These are phyloP conservation scores for Omphalotus olearius DNA, from an alignment of 1,284 basidiomycete genomes.

Conservation along the genomic window DNA sequence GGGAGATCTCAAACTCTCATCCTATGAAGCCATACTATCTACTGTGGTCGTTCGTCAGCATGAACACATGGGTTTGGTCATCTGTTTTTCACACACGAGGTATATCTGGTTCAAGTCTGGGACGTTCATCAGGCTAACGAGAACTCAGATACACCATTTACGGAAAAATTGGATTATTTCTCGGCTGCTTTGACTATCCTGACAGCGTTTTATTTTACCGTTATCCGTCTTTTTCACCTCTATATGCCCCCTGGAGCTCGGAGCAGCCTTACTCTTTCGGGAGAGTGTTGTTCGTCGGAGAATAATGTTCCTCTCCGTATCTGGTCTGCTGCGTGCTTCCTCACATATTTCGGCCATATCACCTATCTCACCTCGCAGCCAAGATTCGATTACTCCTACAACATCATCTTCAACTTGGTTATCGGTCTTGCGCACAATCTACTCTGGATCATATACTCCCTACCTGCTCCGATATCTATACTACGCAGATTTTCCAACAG, in stretches of 20 bases:
- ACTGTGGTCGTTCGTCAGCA: conserved; percentile 66
- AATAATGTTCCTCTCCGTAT: conserved; percentile 16
- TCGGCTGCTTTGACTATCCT: conserved; percentile 84
- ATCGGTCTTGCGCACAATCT: conserved; percentile 79
- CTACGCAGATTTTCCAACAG: conserved; percentile 50
- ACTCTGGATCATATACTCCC: conserved; percentile 80
- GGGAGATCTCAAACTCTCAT: conserved; percentile 50
- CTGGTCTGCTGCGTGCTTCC: conserved; percentile 45
- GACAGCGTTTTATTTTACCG: conserved; percentile 70
- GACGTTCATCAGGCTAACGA: neutral
- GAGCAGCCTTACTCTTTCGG: conserved; percentile 23
- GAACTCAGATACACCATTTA: conserved; percentile 72
- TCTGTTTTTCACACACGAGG: conserved; percentile 91
- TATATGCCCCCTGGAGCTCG: conserved; percentile 35
- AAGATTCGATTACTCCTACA: conserved; percentile 94
- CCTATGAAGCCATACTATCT: conserved; percentile 73
- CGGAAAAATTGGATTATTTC: conserved; percentile 95
- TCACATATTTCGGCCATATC: conserved; percentile 62
- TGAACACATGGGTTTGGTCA: conserved; percentile 95
- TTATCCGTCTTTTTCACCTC: conserved; percentile 74
- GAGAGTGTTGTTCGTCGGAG: conserved; percentile 13
- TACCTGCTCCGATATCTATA: conserved; percentile 47
- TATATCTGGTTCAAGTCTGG: conserved; percentile 22
- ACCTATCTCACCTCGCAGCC: conserved; percentile 75
- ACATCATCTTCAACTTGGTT: conserved; percentile 82